These are phyloP conservation scores for Psilocybe azurescens DNA, from an alignment of 768 basidiomycete species.

Conservation along the genomic window DNA sequence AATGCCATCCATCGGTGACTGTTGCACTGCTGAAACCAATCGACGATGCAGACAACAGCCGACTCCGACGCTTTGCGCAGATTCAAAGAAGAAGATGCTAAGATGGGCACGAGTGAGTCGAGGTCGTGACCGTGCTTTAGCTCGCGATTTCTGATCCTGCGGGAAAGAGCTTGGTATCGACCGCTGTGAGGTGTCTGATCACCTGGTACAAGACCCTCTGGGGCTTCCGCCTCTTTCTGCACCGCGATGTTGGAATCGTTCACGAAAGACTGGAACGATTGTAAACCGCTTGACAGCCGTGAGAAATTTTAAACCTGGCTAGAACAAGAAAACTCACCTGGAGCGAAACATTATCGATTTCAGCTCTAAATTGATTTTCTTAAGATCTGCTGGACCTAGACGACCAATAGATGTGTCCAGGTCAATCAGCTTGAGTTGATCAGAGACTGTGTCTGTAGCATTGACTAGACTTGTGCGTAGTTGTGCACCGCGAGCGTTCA, in stretches of 20 bases:
- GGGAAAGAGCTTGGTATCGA: conserved; percentile 35
- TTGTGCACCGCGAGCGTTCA: conserved; percentile 29
- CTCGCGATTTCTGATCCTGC: conserved; percentile 37
- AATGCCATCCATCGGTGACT: conserved; percentile 38
- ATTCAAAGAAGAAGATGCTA: conserved; percentile 38
- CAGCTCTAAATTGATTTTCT: conserved; percentile 42
- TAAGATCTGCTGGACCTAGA: conserved; percentile 46
- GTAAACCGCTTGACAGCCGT: conserved; percentile 33
- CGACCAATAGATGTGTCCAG: conserved; percentile 48
- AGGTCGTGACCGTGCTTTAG: conserved; percentile 46
- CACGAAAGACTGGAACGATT: conserved; percentile 44
- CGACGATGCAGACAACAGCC: conserved; percentile 24
- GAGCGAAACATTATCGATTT: conserved; percentile 42
- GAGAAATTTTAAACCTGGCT: background rate
- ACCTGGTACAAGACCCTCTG: conserved; percentile 1
- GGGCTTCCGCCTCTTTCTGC: conserved; percentile 24
- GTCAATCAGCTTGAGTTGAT: conserved; percentile 43
- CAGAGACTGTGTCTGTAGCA: conserved; percentile 36
- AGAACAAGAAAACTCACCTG: conserved; percentile 31
- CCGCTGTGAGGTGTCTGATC: conserved; percentile 21
- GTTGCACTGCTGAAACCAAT: conserved; percentile 45
- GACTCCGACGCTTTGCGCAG: conserved; percentile 39
- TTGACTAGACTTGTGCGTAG: conserved; percentile 33
- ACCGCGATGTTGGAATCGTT: conserved; percentile 34
- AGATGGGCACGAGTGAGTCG: conserved; percentile 45